Percentiles rank a stretch among this genome's conserved stretches.
phyloP scores from a whole-genome alignment of 140 eudicot genomes.

The Erigeron philadelphicus region DNA sequence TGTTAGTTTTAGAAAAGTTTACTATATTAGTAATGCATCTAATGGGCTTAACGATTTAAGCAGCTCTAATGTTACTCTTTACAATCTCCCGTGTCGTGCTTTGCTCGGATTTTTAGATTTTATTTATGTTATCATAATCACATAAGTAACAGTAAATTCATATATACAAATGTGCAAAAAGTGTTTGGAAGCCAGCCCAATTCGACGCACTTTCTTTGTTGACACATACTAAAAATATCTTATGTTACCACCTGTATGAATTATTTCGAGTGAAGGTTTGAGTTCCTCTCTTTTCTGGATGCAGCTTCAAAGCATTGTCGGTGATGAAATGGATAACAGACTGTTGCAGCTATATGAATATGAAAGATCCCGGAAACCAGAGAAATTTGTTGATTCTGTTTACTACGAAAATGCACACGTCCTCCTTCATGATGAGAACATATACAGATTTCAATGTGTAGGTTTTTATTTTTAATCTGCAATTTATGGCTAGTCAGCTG shows the following conservation, averaged over 20 bases:
- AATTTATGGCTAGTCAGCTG: neutral
- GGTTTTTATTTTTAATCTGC: constrained; percentile 23
- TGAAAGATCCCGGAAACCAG: constrained; percentile 68
- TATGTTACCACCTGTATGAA: neutral
- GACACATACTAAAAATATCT: too few species aligned
- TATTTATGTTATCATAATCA: too few species aligned
- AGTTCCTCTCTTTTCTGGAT: constrained; percentile 9
- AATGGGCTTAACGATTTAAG: neutral
- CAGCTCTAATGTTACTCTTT: neutral
- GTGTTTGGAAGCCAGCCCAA: neutral
- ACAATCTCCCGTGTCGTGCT: neutral
- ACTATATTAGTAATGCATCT: neutral
- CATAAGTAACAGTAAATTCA: too few species aligned
- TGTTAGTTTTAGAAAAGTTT: neutral
- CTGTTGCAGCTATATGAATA: constrained; percentile 76
- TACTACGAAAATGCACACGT: constrained; percentile 87
- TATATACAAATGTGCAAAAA: too few species aligned
- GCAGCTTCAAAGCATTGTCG: constrained; percentile 89
- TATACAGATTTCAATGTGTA: constrained; percentile 89
- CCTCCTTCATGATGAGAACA: constrained; percentile 86
- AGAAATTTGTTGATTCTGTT: constrained; percentile 71
- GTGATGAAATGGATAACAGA: constrained; percentile 80
- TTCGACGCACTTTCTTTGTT: neutral
- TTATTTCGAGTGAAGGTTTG: neutral
- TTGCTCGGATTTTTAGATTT: too few species aligned